Evolutionary conservation across 2,329 filamentous ascomycete species (phyloP), one percentile per base, ranked within the genome.

Genomic region (Emergomyces pasteurianus): DNA sequence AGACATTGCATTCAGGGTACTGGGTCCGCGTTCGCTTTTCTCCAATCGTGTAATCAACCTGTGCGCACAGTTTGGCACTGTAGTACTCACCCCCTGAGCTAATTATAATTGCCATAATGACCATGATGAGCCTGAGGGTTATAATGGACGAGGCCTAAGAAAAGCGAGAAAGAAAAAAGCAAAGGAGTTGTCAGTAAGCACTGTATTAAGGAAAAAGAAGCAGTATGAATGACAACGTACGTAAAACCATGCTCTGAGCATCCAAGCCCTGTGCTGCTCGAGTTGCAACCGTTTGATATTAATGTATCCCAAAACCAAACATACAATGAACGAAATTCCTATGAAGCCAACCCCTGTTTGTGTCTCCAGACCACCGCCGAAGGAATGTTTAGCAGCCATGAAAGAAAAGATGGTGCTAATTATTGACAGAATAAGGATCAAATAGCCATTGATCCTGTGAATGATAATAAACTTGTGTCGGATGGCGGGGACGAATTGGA

Each of bases 181-280:
- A 23, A 12, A 46, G 7, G 9, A 23, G 12, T 46, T 46, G 43
- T 46, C n/a, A 23, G 43, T 23, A 8, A 21, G 9, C 2, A 18
- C 1, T 46, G 21, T 23, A 21, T 3, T 46, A 21, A 23, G n/a
- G n/a, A 18, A 18, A 3, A n/a, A 28, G 23, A 10, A 7, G 12
- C 14, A 3, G 31, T 31, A 14, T n/a, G 16, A 36, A 9, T 21
- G 12, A 34, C 36, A 65, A n/a, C 59, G 64, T 60, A 70, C 61
- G 55, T 79, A 78, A 46, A 79, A 72, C 79, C 79, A 81, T 7
- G 79, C 76, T 31, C 84, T 69, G 42, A 86, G 66, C 83, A 86
- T 86, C 83, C 83, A 86, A 2, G 81, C 81, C 1, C 84, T 77
- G 63, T 86, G 84, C 66, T 86, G 79, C 40, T 85, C 82, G 53